phyloP scores from a whole-genome alignment of 805 yeast species.

The Yamadazyma takamatsuzukensis region DNA sequence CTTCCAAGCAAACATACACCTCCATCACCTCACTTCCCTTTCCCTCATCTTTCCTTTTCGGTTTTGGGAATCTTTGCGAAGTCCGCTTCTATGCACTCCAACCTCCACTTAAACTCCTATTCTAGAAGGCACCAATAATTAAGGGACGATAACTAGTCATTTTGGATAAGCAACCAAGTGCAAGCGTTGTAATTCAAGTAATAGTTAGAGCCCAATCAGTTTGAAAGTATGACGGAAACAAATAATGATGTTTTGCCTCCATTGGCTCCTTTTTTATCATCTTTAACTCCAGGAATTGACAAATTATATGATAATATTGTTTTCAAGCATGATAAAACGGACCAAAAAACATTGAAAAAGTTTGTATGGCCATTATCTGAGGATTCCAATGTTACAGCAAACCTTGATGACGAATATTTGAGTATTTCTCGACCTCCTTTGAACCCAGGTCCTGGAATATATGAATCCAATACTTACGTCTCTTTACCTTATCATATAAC shows the following conservation, averaged over 20 bases:
- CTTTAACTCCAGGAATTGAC: slow-evolving; percentile 36
- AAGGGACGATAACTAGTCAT: no score
- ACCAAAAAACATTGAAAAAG: slow-evolving; percentile 1
- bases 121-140: no score
- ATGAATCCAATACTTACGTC: slow-evolving; percentile 50
- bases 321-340: slow-evolving; percentile 18
- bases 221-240: slow-evolving; percentile 16
- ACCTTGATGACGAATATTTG: slow-evolving; percentile 24
- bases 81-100: no score
- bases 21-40: no score
- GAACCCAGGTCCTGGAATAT: slow-evolving; percentile 17
- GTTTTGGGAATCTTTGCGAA: no score
- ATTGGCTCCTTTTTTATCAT: slow-evolving; percentile 25
- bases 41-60: no score
- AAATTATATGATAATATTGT: slow-evolving; percentile 32
- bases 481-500: slow-evolving; percentile 50
- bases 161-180: no score
- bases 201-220: no score
- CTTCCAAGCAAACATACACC: no score
- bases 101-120: no score
- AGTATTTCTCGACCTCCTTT: slow-evolving; percentile 38
- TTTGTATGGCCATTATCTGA: slow-evolving; percentile 25
- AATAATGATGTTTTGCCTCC: slow-evolving; percentile 23
- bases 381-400: slow-evolving; percentile 12
- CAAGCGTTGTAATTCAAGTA: no score